Percentiles rank a stretch among this genome's conserved stretches.
phyloP scores from a whole-genome alignment of 768 basidiomycete species.

The Pseudohyphozyma bogoriensis region DNA sequence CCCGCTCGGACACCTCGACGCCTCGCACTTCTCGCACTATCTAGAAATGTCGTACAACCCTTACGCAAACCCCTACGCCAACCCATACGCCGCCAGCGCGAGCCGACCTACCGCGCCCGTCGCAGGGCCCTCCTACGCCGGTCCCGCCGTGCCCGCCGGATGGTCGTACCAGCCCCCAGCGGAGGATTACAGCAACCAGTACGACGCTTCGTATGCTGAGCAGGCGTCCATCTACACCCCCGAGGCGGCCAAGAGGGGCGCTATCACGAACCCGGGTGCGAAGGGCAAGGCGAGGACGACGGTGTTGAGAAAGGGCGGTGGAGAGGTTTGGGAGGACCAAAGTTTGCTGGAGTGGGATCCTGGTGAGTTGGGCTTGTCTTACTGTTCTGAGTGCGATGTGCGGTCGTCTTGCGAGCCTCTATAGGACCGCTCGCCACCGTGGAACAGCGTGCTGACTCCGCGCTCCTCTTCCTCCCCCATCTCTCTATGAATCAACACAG shows the following conservation, averaged over 20 bases:
- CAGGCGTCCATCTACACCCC: slow-evolving; percentile 53
- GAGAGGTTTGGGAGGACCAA: slow-evolving; percentile 97
- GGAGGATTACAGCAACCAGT: not conserved
- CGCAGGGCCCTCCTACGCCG: not conserved
- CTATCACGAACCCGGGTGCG: slow-evolving; percentile 54
- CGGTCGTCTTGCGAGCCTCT: no score
- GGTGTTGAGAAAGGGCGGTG: slow-evolving; percentile 86
- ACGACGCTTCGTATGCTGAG: slow-evolving; percentile 9
- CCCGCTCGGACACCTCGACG: not conserved
- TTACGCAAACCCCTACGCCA: not conserved
- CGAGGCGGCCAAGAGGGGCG: slow-evolving; percentile 71
- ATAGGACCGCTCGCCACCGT: no score
- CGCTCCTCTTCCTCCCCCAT: slow-evolving; percentile 6
- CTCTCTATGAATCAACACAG: slow-evolving; percentile 3
- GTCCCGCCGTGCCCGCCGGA: not conserved
- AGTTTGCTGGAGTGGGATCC: slow-evolving; percentile 96
- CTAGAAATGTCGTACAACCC: not conserved
- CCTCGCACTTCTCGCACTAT: not conserved
- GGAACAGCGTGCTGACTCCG: not conserved
- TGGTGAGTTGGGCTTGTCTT: slow-evolving; percentile 47
- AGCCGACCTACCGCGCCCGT: not conserved
- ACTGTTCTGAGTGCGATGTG: not conserved
- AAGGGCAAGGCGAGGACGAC: slow-evolving; percentile 88
- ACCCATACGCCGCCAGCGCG: not conserved
- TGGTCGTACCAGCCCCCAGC: not conserved